Base-by-base conservation (phyloP, 139 green algal species). In the Mesotaenium endlicherianum region DNA sequence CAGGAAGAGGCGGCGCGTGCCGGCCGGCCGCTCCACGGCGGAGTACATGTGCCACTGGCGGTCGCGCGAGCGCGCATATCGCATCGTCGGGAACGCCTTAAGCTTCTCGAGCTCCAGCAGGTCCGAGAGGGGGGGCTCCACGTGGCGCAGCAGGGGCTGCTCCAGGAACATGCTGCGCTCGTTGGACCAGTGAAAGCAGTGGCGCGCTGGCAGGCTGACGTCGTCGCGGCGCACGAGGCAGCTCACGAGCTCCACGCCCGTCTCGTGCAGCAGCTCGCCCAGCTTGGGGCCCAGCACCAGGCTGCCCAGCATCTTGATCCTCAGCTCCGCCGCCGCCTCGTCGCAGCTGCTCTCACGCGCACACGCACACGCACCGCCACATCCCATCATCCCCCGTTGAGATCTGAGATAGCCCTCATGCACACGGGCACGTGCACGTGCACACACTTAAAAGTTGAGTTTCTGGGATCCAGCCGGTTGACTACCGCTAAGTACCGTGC, bases 31-130 rank as follows among this genome's bases (percentile, higher is more conserved):
- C 89, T 97, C 94, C 5, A 68, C 91, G 42, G 90, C 80, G 31
- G 84, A 90, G 86, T 93, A 98, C 16, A 95, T 89, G 89, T 98
- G 95, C 90, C 91, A 95, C 90, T 98, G 95, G 34, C 94, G 89
- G 89, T 98, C 96, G 76, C 94, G 90, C 55, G 92, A 97, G 34
- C 91, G 90, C 31, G 55, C 40, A 55, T 87, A 85, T 20, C 36
- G 42, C 39, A 83, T 47, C 20, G 40, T 47, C 60, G 11, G 43
- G 11, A 72, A 72, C 5, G 60, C 43, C 8, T n/a, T 36, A 47
- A 77, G 31, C 44, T 39, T 39, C 45, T 87, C 81, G 75, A 98
- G 86, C 91, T 98, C 95, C 71, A 98, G 92, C 50, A 94, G 72
- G 39, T 85, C 67, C 0, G 92, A 93, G 1, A 91, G 87, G 11